Evolutionary conservation across 1,284 basidiomycete species (phyloP), one percentile per base, ranked within the genome.

Genomic region (Leccinum griseonigrum): DNA sequence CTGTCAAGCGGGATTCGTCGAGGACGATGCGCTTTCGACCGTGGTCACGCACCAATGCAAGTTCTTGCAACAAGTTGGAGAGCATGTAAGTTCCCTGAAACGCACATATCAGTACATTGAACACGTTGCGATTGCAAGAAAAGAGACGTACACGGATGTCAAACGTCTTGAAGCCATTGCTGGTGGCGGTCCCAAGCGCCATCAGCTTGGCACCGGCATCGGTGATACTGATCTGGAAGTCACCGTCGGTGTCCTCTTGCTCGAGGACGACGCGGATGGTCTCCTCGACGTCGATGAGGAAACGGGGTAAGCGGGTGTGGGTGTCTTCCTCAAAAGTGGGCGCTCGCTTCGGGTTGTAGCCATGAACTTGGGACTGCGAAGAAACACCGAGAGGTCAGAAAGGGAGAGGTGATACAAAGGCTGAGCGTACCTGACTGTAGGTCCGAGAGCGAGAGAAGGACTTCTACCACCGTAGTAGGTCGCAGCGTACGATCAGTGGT

Each of bases 281-380:
- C 78, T 98, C 95, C 71, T 99, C 97, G n/a, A 99, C 97, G 70
- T 98, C 97, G 64, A 99, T 95, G 43, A 98, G 84, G 79, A 98
- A 99, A 34, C 94, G 89, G 52, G 95, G 83, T 22, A 90, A 88
- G 0, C 79, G 83, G 56, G 78, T 77, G 71, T 92, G 88, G 71
- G 79, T 83, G 74, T 93, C 91, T 58, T 92, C 87, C 63, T 91
- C 82, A 74, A 94, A 92, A 18, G 83, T 80, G 31, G 88, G 87
- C 1, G 76, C 74, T 60, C 81, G 85, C 75, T 84, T 88, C 4
- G 88, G 86, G 65, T 83, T 84, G 73, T 88, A 89, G 14, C 85
- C 86, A 65, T 85, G 82, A 56, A 83, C 75, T 67, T 85, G 86
- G 54, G 81, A 87, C 87, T 90, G 71, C 32, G 60, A 28, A 60